A percentile compares a stretch with the other conserved stretches of the same genome.
These are phyloP conservation scores for Hibiscus syriacus DNA, from an alignment of 345 rosid genomes.

Conservation along the genomic window DNA sequence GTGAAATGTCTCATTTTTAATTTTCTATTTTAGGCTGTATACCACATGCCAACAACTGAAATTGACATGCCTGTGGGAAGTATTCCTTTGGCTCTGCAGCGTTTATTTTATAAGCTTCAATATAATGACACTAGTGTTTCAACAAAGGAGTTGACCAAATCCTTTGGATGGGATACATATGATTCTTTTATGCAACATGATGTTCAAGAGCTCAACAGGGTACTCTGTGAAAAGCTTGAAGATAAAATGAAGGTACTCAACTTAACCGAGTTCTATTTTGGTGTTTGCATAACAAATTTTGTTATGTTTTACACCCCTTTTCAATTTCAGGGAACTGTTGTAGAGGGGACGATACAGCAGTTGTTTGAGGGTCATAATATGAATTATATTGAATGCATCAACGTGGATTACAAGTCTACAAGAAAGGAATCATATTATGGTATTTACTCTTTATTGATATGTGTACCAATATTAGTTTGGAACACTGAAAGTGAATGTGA, in stretches of 20 bases:
- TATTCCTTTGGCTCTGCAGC: conserved; percentile 93
- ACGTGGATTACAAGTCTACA: conserved; percentile 90
- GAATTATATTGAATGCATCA: conserved; percentile 97
- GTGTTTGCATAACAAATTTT: neutral
- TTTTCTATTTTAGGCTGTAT: conserved; percentile 66
- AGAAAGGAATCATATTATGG: conserved; percentile 97
- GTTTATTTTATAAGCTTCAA: conserved; percentile 95
- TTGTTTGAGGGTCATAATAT: conserved; percentile 96
- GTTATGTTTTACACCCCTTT: neutral
- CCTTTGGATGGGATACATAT: conserved; percentile 98
- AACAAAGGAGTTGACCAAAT: conserved; percentile 85
- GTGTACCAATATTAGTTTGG: neutral
- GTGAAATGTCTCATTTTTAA: neutral
- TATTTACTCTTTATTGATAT: conserved; percentile 17
- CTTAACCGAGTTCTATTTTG: neutral
- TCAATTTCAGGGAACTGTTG: conserved; percentile 75
- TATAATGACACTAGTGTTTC: conserved; percentile 91
- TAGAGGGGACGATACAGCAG: conserved; percentile 96
- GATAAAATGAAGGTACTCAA: conserved; percentile 85
- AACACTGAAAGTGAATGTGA: conserved; percentile 4
- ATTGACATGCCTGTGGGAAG: conserved; percentile 92
- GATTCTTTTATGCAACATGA: conserved; percentile 99
- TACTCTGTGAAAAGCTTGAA: conserved; percentile 87
- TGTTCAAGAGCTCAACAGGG: conserved; percentile 97
- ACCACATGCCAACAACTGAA: conserved; percentile 99